Base-by-base conservation (phyloP, 2,329 filamentous ascomycete genomes). In the Drechslerella stenobrocha region DNA sequence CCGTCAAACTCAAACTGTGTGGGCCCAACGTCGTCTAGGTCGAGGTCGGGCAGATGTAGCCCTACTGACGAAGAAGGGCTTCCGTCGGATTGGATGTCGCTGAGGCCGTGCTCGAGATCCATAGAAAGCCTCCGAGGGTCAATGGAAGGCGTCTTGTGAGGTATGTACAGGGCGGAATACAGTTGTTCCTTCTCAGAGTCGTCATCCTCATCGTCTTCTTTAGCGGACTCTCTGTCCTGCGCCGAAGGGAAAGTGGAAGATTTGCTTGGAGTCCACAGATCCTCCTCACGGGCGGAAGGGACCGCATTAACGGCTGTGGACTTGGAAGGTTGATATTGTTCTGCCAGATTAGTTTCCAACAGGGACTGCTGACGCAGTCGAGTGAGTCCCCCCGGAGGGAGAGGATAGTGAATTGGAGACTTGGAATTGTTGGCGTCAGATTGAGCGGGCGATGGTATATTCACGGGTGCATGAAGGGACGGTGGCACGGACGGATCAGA, bases 91-190 rank as follows among this genome's bases (percentile, higher is more conserved):
- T 46, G 37, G 35, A 40, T 28, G n/a, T 57, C 57, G 20, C 56
- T 57, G 18, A 57, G 55, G 35, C 37, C 26, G 18, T 52, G 40
- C 9, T 32, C 40, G 46, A 22, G 45, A 23, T 59, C 52, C 35
- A 52, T 52, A 30, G 64, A 69, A 52, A 57, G 37, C 42, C 55
- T 60, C 32, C 59, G 60, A 18, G 63, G 64, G 40, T 69, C 64
- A 45, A 81, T 74, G 65, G 80, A 73, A 42, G 73, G 71, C 22
- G 81, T 81, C 72, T 89, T 85, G 78, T 92, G 89, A 40, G 89
- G 89, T 47, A 90, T 81, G 75, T 93, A 93, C 37, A 90, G 81
- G 22, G 89, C 89, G 28, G 88, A 92, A n/a, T 87, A 90, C 70
- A 93, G 90, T 76, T 92, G 89, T 75, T 93, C 89, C 75, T 88